Percentiles rank a stretch among this genome's conserved stretches.
Conservation (phyloP, 106 monocot species). For the Dendrobium officinale region DNA sequence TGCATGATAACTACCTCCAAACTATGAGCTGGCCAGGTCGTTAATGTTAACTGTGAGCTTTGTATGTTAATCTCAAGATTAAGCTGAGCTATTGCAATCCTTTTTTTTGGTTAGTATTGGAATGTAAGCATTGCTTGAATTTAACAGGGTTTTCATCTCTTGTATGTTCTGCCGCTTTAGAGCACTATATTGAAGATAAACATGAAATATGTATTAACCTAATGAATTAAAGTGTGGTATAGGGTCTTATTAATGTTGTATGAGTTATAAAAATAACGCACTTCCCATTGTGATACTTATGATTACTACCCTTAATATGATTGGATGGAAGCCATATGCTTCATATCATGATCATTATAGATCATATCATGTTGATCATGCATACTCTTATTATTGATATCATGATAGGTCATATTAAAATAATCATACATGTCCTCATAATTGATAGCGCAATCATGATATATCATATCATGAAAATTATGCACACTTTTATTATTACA, state of each 20-base stretch:
- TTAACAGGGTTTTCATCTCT: not conserved
- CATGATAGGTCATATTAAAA: not conserved
- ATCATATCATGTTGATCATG: not conserved
- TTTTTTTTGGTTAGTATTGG: not conserved
- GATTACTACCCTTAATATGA: not conserved
- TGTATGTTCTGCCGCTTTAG: not conserved
- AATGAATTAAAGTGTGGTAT: not conserved
- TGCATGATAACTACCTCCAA: not conserved
- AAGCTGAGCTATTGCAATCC: not conserved
- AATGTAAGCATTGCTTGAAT: not conserved
- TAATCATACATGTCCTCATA: not conserved
- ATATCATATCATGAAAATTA: not conserved
- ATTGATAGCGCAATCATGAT: not conserved
- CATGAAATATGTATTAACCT: not conserved
- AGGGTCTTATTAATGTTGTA: not conserved
- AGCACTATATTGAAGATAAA: not conserved
- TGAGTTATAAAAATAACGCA: not conserved
- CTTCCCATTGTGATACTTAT: not conserved
- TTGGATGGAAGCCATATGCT: not conserved
- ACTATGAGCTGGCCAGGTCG: not conserved
- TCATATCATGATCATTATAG: not conserved
- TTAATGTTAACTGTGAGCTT: not conserved
- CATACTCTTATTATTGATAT: not conserved
- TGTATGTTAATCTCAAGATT: not conserved
- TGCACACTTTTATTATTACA: not conserved